Percentiles rank a stretch among this genome's conserved stretches.
These are phyloP conservation scores for Gelatoporia subvermispora DNA, from an alignment of 768 basidiomycete genomes.

Conservation along the genomic window DNA sequence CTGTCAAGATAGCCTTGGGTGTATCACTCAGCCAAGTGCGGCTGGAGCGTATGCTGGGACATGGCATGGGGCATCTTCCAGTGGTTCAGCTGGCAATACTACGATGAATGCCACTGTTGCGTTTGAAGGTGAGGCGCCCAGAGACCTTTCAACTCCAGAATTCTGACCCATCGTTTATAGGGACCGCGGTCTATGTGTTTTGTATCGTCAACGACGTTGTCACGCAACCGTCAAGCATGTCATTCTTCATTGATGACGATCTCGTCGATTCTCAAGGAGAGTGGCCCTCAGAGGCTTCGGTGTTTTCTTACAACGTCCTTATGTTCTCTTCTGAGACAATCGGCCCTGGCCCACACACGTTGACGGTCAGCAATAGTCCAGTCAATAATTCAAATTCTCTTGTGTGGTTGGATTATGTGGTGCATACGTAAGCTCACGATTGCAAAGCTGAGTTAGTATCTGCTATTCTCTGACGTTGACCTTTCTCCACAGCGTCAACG, in stretches of 20 bases:
- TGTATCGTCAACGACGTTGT: slow-evolving; percentile 22
- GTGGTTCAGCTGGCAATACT: neutral
- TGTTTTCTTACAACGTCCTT: slow-evolving; percentile 23
- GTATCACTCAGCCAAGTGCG: slow-evolving; percentile 3
- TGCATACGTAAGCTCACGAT: slow-evolving; percentile 27
- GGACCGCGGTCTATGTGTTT: slow-evolving; percentile 42
- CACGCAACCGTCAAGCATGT: neutral
- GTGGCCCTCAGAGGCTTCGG: neutral
- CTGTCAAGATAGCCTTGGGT: slow-evolving; percentile 4
- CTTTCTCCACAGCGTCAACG: no score
- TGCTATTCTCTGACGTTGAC: no score
- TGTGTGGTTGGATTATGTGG: slow-evolving; percentile 31
- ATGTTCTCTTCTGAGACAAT: slow-evolving; percentile 25
- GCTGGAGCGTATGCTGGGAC: slow-evolving; percentile 1
- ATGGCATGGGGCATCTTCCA: slow-evolving; percentile 12
- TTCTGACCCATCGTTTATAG: slow-evolving; percentile 16
- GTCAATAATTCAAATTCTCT: slow-evolving; percentile 21
- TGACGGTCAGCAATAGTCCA: slow-evolving; percentile 29
- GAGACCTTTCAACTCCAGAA: neutral
- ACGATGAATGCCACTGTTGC: slow-evolving; percentile 23
- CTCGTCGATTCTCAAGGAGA: neutral
- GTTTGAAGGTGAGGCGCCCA: slow-evolving; percentile 30
- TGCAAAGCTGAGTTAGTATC: no score
- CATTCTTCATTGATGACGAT: slow-evolving; percentile 1
- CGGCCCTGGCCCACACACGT: slow-evolving; percentile 21